Evolutionary conservation across 2,329 filamentous ascomycete species (phyloP).

Genomic region (Aspergillus texensis): DNA sequence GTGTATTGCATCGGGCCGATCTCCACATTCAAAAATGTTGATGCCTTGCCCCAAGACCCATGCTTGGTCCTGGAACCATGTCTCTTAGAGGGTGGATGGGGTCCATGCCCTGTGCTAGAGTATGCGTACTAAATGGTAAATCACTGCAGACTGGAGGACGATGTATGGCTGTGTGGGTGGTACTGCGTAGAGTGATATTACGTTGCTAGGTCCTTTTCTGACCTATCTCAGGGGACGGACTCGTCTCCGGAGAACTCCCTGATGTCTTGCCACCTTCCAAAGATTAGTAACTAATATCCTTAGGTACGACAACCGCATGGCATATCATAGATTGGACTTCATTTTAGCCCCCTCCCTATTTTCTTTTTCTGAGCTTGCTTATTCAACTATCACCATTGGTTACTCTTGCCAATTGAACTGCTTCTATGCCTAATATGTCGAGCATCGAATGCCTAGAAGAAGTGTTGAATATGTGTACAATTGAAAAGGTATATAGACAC

Average conservation of each 20-base stretch:
- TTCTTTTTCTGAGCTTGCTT: not conserved
- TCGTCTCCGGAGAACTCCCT: not conserved
- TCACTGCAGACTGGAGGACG: not conserved
- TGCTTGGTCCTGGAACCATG: slow-evolving; percentile 1
- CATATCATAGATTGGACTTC: not conserved
- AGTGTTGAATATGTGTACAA: not conserved
- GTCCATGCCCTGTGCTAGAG: not conserved
- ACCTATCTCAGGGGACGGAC: not conserved
- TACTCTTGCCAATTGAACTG: not conserved
- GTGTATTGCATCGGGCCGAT: not conserved
- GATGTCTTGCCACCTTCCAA: not conserved
- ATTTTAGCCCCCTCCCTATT: not conserved
- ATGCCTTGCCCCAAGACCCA: slow-evolving; percentile 16
- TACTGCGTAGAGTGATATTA: not conserved
- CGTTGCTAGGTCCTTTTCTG: not conserved
- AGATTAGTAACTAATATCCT: not conserved
- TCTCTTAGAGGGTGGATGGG: not conserved
- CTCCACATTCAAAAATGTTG: slow-evolving; percentile 14
- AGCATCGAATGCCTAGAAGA: not conserved
- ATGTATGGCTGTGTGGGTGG: not conserved
- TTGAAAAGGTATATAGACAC: not conserved
- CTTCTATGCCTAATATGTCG: not conserved
- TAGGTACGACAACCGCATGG: not conserved
- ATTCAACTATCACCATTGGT: not conserved
- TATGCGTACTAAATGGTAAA: not conserved